A percentile compares a stretch with the other conserved stretches of the same genome.
Evolutionary conservation across 2,329 filamentous ascomycete genomes (phyloP).

Genomic region (Alternaria postmessia): DNA sequence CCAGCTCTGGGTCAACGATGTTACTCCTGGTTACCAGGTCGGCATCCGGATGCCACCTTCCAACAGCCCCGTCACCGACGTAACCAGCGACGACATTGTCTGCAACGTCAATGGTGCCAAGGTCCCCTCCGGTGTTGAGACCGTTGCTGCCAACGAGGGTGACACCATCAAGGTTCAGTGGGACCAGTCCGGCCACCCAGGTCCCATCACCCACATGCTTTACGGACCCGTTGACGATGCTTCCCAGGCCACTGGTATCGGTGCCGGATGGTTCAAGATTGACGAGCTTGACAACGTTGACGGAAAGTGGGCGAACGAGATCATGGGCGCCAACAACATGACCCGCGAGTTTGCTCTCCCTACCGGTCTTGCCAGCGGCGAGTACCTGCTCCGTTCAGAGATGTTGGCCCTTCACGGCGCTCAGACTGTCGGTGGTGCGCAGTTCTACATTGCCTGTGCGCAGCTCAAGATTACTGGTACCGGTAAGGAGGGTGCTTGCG

Average conservation of each 20-base stretch:
- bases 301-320: conserved; percentile 47
- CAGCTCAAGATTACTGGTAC: conserved; percentile 55
- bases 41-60: conserved; percentile 47
- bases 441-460: conserved; percentile 56
- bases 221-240: conserved; percentile 64
- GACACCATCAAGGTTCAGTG: conserved; percentile 47
- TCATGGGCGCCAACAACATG: conserved; percentile 51
- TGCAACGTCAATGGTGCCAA: conserved; percentile 45
- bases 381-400: conserved; percentile 55
- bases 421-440: conserved; percentile 45
- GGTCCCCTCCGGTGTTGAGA: conserved; percentile 40
- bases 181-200: conserved; percentile 45
- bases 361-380: conserved; percentile 50
- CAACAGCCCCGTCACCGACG: conserved; percentile 45
- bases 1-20: conserved; percentile 44
- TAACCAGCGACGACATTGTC: conserved; percentile 43
- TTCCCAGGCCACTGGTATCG: conserved; percentile 38
- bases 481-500: conserved; percentile 46
- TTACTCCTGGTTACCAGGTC: conserved; percentile 40
- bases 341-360: conserved; percentile 51
- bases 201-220: conserved; percentile 48
- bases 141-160: conserved; percentile 37
- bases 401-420: conserved; percentile 57
- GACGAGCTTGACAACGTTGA: conserved; percentile 39
- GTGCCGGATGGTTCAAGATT: conserved; percentile 50